A percentile compares a stretch with the other conserved stretches of the same genome.
These are phyloP conservation scores for Daldinia concentrica DNA, from an alignment of 495 filamentous ascomycete genomes.

Conservation along the genomic window DNA sequence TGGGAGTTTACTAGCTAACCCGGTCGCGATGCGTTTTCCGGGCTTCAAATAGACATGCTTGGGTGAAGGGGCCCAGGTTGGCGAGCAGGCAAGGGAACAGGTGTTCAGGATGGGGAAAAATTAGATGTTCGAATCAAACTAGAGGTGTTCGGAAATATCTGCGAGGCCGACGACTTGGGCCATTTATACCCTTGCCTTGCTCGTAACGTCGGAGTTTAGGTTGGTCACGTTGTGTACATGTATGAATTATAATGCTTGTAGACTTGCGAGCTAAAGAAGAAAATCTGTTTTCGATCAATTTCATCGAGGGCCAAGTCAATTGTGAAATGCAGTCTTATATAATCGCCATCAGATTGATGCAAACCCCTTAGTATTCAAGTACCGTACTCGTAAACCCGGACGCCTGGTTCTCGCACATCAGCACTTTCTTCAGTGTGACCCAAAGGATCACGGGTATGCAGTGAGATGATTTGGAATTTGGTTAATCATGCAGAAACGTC, in stretches of 20 bases:
- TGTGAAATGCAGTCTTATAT: not conserved
- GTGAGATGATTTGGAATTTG: not conserved
- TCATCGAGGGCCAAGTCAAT: not conserved
- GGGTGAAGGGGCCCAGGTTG: slow-evolving; percentile 18
- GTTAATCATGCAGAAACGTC: not conserved
- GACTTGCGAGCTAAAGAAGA: slow-evolving; percentile 6
- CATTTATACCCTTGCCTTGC: slow-evolving; percentile 29
- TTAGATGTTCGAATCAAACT: slow-evolving; percentile 32
- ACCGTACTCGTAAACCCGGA: not conserved
- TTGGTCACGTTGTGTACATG: slow-evolving; percentile 29
- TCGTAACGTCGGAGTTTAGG: slow-evolving; percentile 36
- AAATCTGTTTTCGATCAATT: not conserved
- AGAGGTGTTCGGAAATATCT: slow-evolving; percentile 26
- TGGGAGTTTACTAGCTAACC: slow-evolving; percentile 13
- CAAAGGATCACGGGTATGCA: not conserved
- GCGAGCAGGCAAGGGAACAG: slow-evolving; percentile 32
- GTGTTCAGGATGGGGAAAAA: slow-evolving; percentile 39
- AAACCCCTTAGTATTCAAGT: too few relatives aligned
- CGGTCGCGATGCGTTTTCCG: slow-evolving; percentile 12
- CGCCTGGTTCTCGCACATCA: not conserved
- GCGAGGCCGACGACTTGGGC: slow-evolving; percentile 30
- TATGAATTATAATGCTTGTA: slow-evolving; percentile 13
- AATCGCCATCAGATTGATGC: too few relatives aligned
- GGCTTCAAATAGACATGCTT: slow-evolving; percentile 23
- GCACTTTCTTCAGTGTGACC: not conserved